Conservation (phyloP, 768 basidiomycete genomes). For the Rhodotorula toruloides region DNA sequence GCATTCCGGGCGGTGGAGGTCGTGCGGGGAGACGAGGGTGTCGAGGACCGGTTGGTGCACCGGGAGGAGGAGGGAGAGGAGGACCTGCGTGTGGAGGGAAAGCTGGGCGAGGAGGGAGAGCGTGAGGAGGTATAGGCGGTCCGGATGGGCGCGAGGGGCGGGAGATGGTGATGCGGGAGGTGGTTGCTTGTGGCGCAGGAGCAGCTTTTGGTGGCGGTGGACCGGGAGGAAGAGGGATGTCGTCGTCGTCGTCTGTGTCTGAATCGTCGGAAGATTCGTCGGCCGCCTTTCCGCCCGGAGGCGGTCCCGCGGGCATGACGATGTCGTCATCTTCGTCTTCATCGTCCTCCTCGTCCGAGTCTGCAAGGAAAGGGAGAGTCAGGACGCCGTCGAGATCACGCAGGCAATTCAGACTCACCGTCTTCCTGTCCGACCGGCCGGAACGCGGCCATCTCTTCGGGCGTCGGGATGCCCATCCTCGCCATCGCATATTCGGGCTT, state of each 20-base stretch:
- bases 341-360: constrained; percentile 53
- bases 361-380: constrained; percentile 53
- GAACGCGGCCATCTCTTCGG: constrained; percentile 29
- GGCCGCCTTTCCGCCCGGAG: constrained; percentile 46
- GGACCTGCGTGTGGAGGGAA: constrained; percentile 42
- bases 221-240: constrained; percentile 47
- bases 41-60: constrained; percentile 18
- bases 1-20: constrained; percentile 9
- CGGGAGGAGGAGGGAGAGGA: constrained; percentile 39
- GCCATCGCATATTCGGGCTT: constrained; percentile 26
- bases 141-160: constrained; percentile 17
- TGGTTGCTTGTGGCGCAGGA: not conserved
- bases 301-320: constrained; percentile 78
- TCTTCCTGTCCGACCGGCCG: constrained; percentile 6
- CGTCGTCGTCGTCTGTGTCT: constrained; percentile 44
- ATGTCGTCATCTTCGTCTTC: constrained; percentile 75
- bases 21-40: constrained; percentile 20
- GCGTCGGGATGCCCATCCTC: constrained; percentile 24
- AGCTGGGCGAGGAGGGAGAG: constrained; percentile 34
- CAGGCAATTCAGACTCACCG: not conserved
- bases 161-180: constrained; percentile 10
- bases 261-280: constrained; percentile 35
- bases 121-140: constrained; percentile 44
- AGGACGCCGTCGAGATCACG: not conserved
- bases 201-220: constrained; percentile 46